Conservation (phyloP, 2,329 filamentous ascomycete genomes). For the Aspergillus sp. region DNA sequence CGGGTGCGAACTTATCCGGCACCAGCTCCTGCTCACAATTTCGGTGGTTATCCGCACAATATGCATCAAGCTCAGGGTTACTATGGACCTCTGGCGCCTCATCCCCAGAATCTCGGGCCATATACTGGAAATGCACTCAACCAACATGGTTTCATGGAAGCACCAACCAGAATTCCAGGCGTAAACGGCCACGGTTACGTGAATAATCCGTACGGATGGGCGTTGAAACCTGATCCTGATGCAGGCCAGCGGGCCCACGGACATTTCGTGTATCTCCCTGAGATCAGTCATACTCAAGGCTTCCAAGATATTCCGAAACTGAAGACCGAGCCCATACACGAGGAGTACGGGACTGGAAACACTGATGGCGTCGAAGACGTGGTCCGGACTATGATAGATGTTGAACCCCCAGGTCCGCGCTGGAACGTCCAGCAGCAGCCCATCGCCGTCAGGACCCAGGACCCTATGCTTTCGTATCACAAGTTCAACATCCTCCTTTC, state of each 20-base stretch:
- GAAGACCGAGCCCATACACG: not conserved
- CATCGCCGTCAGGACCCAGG: not conserved
- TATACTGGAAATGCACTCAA: not conserved
- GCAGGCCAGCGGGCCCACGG: not conserved
- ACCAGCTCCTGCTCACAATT: not conserved
- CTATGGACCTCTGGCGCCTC: not conserved
- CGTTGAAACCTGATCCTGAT: not conserved
- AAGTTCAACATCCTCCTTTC: slow-evolving; percentile 19
- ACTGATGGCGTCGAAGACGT: not conserved
- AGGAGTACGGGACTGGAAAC: not conserved
- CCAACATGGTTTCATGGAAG: not conserved
- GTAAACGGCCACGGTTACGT: not conserved
- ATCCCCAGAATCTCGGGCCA: not conserved
- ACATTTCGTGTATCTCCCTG: not conserved
- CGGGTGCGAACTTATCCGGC: not conserved
- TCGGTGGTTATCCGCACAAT: not conserved
- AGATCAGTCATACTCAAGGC: not conserved
- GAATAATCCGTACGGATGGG: not conserved
- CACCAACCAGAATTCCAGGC: not conserved
- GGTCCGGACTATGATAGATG: not conserved
- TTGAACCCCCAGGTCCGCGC: not conserved
- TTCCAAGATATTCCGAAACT: not conserved
- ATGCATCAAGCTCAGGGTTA: not conserved
- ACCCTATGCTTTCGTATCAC: not conserved
- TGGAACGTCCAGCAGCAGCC: not conserved